Conservation (phyloP, 2,329 filamentous ascomycete species). For the Fusarium buxicola region DNA sequence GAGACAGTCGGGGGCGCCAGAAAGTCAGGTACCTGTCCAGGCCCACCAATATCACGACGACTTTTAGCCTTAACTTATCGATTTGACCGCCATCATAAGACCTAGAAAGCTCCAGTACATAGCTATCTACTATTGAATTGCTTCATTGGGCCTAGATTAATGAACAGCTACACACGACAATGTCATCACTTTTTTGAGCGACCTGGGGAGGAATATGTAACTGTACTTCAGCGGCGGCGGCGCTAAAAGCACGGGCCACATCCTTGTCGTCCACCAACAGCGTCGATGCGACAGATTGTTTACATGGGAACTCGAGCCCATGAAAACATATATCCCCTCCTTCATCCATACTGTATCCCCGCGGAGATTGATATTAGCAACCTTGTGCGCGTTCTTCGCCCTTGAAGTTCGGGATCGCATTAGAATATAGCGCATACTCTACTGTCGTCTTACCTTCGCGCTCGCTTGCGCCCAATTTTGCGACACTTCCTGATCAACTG, state of each 20-base stretch:
- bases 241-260: conserved; percentile 31
- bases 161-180: no score
- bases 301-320: conserved; percentile 30
- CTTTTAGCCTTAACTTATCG: no score
- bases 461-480: conserved; percentile 6
- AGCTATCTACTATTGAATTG: no score
- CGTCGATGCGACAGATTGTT: conserved; percentile 28
- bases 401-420: background rate
- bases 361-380: conserved; percentile 5
- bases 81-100: no score
- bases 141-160: no score
- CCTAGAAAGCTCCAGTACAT: no score
- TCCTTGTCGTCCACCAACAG: background rate
- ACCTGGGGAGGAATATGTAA: no score
- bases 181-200: no score
- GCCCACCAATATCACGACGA: no score
- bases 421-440: background rate
- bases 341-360: conserved; percentile 25
- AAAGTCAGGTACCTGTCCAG: background rate
- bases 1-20: background rate
- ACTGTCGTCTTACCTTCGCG: background rate
- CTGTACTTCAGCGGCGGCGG: conserved; percentile 27
- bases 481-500: conserved; percentile 11
- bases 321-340: conserved; percentile 29
- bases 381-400: background rate